phyloP scores from a whole-genome alignment of 441 rosid species.

The Euphorbia corollata region DNA sequence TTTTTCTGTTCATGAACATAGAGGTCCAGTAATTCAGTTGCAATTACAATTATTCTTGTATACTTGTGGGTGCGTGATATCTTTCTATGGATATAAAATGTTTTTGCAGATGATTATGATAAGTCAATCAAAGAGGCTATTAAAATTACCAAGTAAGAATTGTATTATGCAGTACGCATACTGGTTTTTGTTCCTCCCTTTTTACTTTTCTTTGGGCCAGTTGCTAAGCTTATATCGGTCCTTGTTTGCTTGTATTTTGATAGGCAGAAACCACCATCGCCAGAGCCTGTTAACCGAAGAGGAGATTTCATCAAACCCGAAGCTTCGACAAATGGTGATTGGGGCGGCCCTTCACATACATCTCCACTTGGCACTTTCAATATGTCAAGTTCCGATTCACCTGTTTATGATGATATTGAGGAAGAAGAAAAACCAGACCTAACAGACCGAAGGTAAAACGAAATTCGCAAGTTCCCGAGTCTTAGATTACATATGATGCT shows the following conservation, averaged over 20 bases:
- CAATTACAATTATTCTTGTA: background rate
- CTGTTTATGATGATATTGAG: slow-evolving; percentile 54
- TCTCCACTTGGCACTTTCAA: slow-evolving; percentile 43
- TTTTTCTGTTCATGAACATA: background rate
- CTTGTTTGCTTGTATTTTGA: slow-evolving; percentile 21
- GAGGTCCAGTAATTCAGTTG: background rate
- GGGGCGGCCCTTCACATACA: slow-evolving; percentile 42
- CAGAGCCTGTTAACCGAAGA: slow-evolving; percentile 62
- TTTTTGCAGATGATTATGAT: slow-evolving; percentile 93
- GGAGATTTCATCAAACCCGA: slow-evolving; percentile 54
- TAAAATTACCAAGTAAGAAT: slow-evolving; percentile 80
- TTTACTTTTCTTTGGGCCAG: background rate
- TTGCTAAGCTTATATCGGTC: no score
- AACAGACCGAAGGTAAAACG: slow-evolving; percentile 64
- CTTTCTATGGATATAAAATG: slow-evolving; percentile 18
- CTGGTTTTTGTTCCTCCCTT: background rate
- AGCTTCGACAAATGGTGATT: slow-evolving; percentile 62
- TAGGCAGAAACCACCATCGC: slow-evolving; percentile 82
- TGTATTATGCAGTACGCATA: slow-evolving; percentile 3
- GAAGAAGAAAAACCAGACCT: slow-evolving; percentile 49
- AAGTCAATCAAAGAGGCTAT: slow-evolving; percentile 95
- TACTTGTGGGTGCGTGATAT: background rate
- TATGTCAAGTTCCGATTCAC: slow-evolving; percentile 46
- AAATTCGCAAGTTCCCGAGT: slow-evolving; percentile 10
- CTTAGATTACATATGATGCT: slow-evolving; percentile 14